These are phyloP conservation scores for Cymbidium sinense DNA, from an alignment of 106 monocot genomes.

Conservation along the genomic window DNA sequence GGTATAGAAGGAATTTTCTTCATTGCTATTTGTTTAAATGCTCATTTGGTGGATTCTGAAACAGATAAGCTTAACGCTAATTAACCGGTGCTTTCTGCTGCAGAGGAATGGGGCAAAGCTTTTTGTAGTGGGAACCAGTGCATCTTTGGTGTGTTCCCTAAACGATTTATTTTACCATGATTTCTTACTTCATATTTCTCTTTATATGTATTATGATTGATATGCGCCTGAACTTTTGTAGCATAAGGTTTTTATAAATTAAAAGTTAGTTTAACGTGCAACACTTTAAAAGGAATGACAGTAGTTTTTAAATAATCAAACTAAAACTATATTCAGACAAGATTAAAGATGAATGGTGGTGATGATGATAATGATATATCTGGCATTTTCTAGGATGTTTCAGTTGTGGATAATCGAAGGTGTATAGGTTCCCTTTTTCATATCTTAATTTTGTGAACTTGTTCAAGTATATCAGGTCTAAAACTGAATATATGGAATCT, in stretches of 20 bases:
- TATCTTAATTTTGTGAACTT: too few relatives aligned
- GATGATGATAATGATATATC: too few relatives aligned
- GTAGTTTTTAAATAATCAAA: not conserved
- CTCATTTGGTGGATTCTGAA: not conserved
- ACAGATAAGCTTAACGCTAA: not conserved
- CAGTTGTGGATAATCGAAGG: too few relatives aligned
- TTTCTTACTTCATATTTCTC: not conserved
- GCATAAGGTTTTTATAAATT: not conserved
- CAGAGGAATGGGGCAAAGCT: constrained; percentile 76
- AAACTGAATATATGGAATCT: too few relatives aligned
- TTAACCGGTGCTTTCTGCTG: constrained; percentile 10
- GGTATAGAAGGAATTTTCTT: constrained; percentile 20
- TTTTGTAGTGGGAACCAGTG: constrained; percentile 62
- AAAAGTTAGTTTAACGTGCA: not conserved
- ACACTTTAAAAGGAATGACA: not conserved
- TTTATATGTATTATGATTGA: not conserved
- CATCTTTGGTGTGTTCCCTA: constrained; percentile 52
- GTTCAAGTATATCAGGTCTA: too few relatives aligned
- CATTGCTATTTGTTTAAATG: not conserved
- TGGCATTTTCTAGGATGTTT: not conserved
- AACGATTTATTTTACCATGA: not conserved
- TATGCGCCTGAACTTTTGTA: not conserved
- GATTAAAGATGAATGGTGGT: not conserved
- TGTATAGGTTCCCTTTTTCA: too few relatives aligned
- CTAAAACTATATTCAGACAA: not conserved